phyloP scores from a whole-genome alignment of 1,139 yeast species.

The Entelexis paramagnoliae region DNA sequence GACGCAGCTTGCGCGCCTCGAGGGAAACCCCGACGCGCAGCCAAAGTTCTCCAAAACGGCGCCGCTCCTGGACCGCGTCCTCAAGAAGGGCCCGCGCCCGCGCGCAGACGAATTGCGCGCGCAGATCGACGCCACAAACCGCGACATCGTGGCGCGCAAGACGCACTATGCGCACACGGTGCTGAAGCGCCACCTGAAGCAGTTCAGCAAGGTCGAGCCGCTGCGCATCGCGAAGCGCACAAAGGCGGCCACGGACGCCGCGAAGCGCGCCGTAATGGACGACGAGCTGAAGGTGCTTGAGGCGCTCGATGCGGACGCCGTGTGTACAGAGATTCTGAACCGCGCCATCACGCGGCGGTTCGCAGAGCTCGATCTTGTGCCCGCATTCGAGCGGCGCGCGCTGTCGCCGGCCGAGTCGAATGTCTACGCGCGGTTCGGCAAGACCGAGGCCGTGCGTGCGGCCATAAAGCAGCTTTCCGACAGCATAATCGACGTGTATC shows the following conservation, averaged over 20 bases:
- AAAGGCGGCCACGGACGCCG: constrained; percentile 22
- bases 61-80: constrained; percentile 24
- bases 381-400: constrained; percentile 10
- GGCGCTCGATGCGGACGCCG: constrained; percentile 22
- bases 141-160: constrained; percentile 30
- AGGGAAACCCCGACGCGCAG: constrained; percentile 15
- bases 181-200: constrained; percentile 30
- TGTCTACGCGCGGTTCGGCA: constrained; percentile 22
- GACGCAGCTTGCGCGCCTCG: constrained; percentile 27
- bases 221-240: constrained; percentile 30
- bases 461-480: constrained; percentile 22
- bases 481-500: constrained; percentile 13
- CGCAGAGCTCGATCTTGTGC: constrained; percentile 15
- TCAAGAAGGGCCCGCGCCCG: constrained; percentile 8
- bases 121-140: constrained; percentile 26
- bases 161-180: constrained; percentile 28
- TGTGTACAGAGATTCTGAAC: constrained; percentile 26
- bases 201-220: constrained; percentile 29
- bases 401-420: constrained; percentile 20
- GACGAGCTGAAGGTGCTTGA: constrained; percentile 27
- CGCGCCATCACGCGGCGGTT: constrained; percentile 26
- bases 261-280: constrained; percentile 23
- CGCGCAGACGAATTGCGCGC: constrained; percentile 28
- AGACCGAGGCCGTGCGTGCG: constrained; percentile 17
- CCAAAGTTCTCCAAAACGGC: constrained; percentile 1